Base-by-base conservation (phyloP, 768 basidiomycete genomes). In the Leccinellum luteum region DNA sequence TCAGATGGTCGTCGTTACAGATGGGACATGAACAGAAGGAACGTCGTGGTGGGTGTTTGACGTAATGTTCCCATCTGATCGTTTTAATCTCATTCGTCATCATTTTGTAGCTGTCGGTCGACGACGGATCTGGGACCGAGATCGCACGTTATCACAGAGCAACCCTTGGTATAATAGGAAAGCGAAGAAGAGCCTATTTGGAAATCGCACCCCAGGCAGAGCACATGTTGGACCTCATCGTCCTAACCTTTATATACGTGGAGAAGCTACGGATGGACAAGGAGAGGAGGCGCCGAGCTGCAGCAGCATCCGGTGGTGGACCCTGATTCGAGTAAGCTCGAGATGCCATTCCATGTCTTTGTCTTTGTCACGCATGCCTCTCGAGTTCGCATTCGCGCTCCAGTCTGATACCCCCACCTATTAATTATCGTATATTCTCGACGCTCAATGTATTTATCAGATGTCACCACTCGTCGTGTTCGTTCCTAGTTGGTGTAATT, bases 1-100 rank as follows among this genome's bases (percentile, higher is more conserved):
- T 67, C 60, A 1, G 74, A 75, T 47, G 73, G 69, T 8, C 67
- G 58, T 27, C 64, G 57, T 49, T 76, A 75, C 32, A 62, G 66
- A 43, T 76, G 75, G 75, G 60, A 63, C 10, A 59, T 74, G 48
- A 0, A 57, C 23, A 1, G 0, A 1, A 27, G 57, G 17, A 35
- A 55, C n/a, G 66, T 67, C 9, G 55, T 44, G 57, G 60, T 70
- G 4, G 30, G 66, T 34, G 12, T 21, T 14, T 0, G 41, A 54
- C 15, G 3, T 19, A 34, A 21, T 6, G 1, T 38, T 47, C 19
- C 8, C 12, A 7, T 30, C 38, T 10, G 19, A 35, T 43, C 27
- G 25, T 54, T 34, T 13, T 56, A 1, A 7, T 58, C 53, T 63
- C 13, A 59, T 15, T n/a, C 15, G 21, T 34, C 13, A 23, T 45